Percentiles rank a stretch among this genome's conserved stretches.
Evolutionary conservation across 108 stramenopile species (phyloP).

Genomic region (Fragilariopsis cylindrus): DNA sequence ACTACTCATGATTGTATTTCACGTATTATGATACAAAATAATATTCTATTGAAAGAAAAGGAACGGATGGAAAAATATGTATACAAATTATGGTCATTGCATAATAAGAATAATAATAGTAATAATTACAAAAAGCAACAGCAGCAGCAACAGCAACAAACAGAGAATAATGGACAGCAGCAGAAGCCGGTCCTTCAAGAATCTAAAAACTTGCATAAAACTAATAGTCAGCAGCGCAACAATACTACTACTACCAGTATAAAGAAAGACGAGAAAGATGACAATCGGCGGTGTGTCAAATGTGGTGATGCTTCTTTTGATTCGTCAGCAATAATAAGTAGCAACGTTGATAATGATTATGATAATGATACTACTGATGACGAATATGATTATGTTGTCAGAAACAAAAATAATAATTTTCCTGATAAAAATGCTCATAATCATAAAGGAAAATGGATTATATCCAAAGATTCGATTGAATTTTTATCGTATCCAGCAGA

Average conservation of each 20-base stretch:
- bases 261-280: too few species aligned
- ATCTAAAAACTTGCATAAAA: neutral
- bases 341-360: too few species aligned
- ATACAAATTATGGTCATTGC: neutral
- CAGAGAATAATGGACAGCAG: neutral
- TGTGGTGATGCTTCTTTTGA: neutral
- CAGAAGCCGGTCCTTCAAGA: neutral
- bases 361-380: neutral
- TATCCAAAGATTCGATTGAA: conserved; percentile 59
- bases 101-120: too few species aligned
- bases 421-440: neutral
- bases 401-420: too few species aligned
- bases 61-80: neutral
- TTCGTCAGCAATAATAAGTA: too few species aligned
- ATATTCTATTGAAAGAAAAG: neutral
- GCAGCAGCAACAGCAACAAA: neutral
- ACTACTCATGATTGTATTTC: conserved; percentile 13
- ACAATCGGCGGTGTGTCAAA: neutral
- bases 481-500: conserved; percentile 66
- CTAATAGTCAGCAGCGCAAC: neutral
- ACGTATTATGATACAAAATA: neutral
- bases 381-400: neutral
- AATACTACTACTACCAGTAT: neutral
- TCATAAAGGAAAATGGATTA: conserved; percentile 59
- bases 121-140: too few species aligned